These are phyloP conservation scores for Sporisorium iseilematis-ciliati DNA, from an alignment of 1,284 basidiomycete species.

Conservation along the genomic window DNA sequence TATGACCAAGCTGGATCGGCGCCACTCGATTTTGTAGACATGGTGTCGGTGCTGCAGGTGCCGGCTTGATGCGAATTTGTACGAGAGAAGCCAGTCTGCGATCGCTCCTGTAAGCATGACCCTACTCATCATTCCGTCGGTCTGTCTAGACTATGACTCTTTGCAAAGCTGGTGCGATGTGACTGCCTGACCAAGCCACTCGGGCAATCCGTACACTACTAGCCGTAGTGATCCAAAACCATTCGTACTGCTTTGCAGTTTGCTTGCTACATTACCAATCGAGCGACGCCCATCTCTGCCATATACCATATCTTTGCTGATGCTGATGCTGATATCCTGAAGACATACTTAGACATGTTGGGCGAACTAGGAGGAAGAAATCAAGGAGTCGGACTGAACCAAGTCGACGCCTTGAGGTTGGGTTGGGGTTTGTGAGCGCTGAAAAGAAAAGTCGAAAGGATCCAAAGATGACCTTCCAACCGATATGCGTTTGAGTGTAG, in stretches of 20 bases:
- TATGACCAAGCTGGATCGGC: not conserved
- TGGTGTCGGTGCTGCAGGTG: not conserved
- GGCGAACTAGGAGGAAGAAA: constrained; percentile 26
- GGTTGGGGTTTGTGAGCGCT: constrained; percentile 30
- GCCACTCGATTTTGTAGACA: constrained; percentile 1
- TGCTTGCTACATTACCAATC: not conserved
- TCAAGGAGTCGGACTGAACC: constrained; percentile 58
- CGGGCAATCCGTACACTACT: too few relatives aligned
- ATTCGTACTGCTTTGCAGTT: not conserved
- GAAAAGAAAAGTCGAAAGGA: constrained; percentile 47
- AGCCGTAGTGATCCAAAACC: not conserved
- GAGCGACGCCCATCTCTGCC: not conserved
- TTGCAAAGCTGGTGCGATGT: not conserved
- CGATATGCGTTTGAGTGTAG: constrained; percentile 10
- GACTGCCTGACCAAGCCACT: too few relatives aligned
- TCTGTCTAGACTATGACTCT: not conserved
- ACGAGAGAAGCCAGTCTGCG: too few relatives aligned
- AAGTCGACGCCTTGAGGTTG: constrained; percentile 56
- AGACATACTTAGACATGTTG: constrained; percentile 64
- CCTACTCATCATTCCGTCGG: not conserved
- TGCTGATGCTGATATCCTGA: not conserved
- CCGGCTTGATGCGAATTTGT: not conserved
- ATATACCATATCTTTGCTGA: not conserved
- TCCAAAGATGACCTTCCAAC: constrained; percentile 35
- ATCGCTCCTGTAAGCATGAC: too few relatives aligned